Evolutionary conservation across 441 rosid genomes (phyloP).

Genomic region (Pelargonium citronellum): DNA sequence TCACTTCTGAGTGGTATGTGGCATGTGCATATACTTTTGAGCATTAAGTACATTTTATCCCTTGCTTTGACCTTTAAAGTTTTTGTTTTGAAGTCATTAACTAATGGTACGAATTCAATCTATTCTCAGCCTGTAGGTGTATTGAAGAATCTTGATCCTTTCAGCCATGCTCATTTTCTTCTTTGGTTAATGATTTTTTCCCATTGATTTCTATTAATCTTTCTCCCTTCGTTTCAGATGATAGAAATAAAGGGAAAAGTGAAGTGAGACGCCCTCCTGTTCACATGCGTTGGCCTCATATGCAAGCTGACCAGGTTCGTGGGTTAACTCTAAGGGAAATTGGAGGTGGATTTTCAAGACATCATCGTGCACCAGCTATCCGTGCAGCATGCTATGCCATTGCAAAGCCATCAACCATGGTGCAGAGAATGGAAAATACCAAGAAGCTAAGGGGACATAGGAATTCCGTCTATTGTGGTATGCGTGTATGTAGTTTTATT

Average conservation of each 20-base stretch:
- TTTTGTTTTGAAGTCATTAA: not conserved
- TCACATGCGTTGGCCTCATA: constrained; percentile 95
- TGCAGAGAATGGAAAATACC: constrained; percentile 86
- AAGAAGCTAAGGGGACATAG: constrained; percentile 93
- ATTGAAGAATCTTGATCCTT: not conserved
- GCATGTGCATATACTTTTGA: constrained; percentile 22
- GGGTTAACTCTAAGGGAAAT: constrained; percentile 89
- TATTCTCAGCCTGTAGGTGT: not conserved
- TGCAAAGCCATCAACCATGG: constrained; percentile 90
- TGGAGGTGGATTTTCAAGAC: constrained; percentile 95
- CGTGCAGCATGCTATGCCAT: constrained; percentile 85
- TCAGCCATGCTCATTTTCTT: not conserved
- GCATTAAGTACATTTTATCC: not conserved
- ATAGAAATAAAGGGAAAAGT: constrained; percentile 31
- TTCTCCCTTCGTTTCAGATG: constrained; percentile 36
- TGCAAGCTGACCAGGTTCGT: constrained; percentile 79
- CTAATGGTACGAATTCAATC: not conserved
- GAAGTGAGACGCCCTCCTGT: constrained; percentile 45
- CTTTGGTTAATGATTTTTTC: not conserved
- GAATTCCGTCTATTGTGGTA: constrained; percentile 98
- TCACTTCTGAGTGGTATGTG: constrained; percentile 86
- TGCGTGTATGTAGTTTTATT: constrained; percentile 23
- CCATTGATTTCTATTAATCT: constrained; percentile 7
- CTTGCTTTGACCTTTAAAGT: not conserved
- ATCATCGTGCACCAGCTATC: constrained; percentile 91